Evolutionary conservation across 2,329 filamentous ascomycete genomes (phyloP), one percentile per base, ranked within the genome.

Genomic region (Hymenoscyphus repandus): DNA sequence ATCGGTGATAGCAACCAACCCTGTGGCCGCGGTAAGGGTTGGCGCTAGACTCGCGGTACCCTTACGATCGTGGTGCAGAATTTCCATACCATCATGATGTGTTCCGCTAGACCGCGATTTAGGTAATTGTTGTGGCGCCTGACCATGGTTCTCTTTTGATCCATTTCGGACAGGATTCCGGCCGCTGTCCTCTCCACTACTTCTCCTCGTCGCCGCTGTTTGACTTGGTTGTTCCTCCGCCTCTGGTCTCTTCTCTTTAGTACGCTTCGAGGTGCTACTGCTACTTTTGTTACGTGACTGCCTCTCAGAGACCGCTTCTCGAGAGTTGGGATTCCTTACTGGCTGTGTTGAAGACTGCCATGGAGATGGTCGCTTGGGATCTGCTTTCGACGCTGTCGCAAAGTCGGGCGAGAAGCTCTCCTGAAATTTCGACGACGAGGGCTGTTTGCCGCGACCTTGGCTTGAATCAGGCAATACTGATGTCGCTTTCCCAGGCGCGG

Each of bases 21-120:
- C 64, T 33, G 51, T 59, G 12, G 57, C 61, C 40, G 47, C 57
- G 31, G 59, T 48, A 22, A 64, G 51, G 15, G 62, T 62, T 17
- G 61, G 57, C 13, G 61, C 61, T 13, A 62, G 33, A 49, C 61
- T 63, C 30, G 54, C 55, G 22, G 54, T 46, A 34, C 59, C 56
- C 47, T 63, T 40, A 63, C 50, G 17, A 27, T 57, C 54, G 32
- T 58, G 44, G 17, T 54, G 53, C 6, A 58, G 34, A n/a, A 61
- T 41, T 20, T 42, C 49, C 12, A 48, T 49, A 13, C 49, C 54
- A 12, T 34, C 33, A 32, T 43, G 47, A 12, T 45, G 50, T 12
- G 36, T 45, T 33, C 44, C 40, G 2, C 44, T 46, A 40, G 52
- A 51, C 18, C 38, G 54, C 13, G 58, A 53, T 18, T 48, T 31